Evolutionary conservation across 1,284 basidiomycete genomes (phyloP), one percentile per base, ranked within the genome.

Genomic region (Rhizopogon hawkerae): DNA sequence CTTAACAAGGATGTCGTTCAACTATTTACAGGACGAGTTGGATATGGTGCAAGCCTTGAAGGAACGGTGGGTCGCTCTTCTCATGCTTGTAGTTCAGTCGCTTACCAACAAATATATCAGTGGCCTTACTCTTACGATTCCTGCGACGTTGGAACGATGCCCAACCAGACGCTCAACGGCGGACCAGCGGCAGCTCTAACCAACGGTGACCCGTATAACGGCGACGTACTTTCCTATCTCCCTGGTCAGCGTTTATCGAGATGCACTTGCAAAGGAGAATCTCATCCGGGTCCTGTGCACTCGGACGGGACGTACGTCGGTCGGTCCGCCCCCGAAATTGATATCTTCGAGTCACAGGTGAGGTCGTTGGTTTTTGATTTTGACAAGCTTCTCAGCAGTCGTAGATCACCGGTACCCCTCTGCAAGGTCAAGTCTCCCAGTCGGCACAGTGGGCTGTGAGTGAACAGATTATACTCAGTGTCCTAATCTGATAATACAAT

Each of bases 261-360:
- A 4, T 88, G 85, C 65, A 85, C 85, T 0, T 88, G 85, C 58
- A 62, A 70, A 9, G 73, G 73, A 23, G 73, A 82, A 56, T 63
- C 71, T 1, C 85, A 88, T 54, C 85, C 85, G 0, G 85, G 85
- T 2, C 85, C 84, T 11, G 66, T 72, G 33, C 58, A 65, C 46
- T 53, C 55, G 13, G 67, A 65, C 14, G 67, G 82, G 29, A 73
- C 74, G 1, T 85, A 75, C 54, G 75, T 79, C 4, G 85, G 84
- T 18, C 74, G 85, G 49, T 65, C 76, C 1, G 79, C 83, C 1
- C 83, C 84, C 0, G 83, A 86, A 59, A 83, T 86, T 48, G 81
- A 85, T 68, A 70, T 85, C n/a, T 74, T 85, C 56, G 83, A 85
- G 60, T 76, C 80, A 7, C 67, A 69, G 45, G 67, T 68, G 23